Conservation (phyloP, 805 yeast genomes). For the Starmerella apis region DNA sequence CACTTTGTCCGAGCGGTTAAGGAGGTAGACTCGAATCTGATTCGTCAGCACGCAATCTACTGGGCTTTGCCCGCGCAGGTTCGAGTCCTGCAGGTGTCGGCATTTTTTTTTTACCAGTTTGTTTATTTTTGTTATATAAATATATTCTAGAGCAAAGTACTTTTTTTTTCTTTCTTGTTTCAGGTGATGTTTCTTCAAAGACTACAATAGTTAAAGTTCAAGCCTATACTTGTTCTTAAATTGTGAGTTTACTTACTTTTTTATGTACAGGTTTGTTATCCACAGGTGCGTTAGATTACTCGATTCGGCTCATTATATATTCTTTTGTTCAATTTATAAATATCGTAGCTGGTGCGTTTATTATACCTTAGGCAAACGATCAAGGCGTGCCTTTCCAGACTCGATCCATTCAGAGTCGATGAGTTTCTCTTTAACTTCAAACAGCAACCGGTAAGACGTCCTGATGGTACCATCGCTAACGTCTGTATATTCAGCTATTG, state of each 20-base stretch:
- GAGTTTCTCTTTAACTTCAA: conserved; percentile 58
- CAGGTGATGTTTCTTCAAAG: no score
- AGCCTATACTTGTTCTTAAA: no score
- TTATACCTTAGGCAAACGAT: conserved; percentile 32
- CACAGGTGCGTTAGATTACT: no score
- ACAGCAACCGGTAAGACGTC: conserved; percentile 74
- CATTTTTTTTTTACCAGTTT: conserved; percentile 10
- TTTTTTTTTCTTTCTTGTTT: not conserved
- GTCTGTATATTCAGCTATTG: conserved; percentile 84
- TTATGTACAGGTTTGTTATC: no score
- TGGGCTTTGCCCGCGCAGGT: conserved; percentile 29
- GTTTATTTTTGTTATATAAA: not conserved
- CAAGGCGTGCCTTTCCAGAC: conserved; percentile 51
- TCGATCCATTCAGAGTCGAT: conserved; percentile 71
- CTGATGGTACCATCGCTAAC: conserved; percentile 96
- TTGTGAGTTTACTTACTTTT: not conserved
- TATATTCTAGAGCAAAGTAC: not conserved
- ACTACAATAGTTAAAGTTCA: no score
- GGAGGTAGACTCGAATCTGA: conserved; percentile 27
- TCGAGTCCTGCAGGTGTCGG: conserved; percentile 28
- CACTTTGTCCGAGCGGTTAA: conserved; percentile 28
- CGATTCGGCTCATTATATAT: no score
- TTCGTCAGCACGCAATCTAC: conserved; percentile 21
- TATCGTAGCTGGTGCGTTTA: not conserved
- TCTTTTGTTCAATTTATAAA: not conserved